Evolutionary conservation across 768 basidiomycete species (phyloP), one percentile per base, ranked within the genome.

Genomic region (Lactifluus piperatus): DNA sequence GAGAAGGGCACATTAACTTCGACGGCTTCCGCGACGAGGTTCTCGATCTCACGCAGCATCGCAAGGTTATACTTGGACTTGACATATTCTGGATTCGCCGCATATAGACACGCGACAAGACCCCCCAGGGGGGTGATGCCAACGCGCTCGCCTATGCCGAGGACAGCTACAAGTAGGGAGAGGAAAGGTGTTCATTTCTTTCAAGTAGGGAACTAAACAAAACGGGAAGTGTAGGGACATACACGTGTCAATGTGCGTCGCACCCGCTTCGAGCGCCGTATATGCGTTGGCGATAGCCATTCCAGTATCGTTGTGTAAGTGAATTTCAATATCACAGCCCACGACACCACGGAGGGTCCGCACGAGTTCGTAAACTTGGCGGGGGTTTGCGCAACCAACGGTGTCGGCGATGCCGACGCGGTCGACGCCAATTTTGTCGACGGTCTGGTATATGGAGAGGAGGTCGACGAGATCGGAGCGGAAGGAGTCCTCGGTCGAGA

Each of bases 401-500:
- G 97, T 99, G 72, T 99, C 97, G 27, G 97, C 97, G 65, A 99
- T 94, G 70, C 97, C 97, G 64, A 99, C 97, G 62, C 97, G 85
- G 78, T 98, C 92, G 46, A 99, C 94, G 55, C 95, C 95, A 68
- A 99, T 93, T 80, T 97, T 97, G 78, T 99, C 97, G 50, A 99
- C 97, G 49, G 95, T 94, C 73, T 95, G 93, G 80, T 99, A 98
- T 76, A 99, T 97, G 22, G 92, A 94, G 44, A 99, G 80, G 46
- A 99, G 82, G 76, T 99, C 97, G 74, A 98, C 97, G 60, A 99
- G 86, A 76, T 99, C 95, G 66, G 94, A 97, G 65, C 97, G 91
- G 91, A 99, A 99, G 20, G 94, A 97, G 72, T 99, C 97, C 73
- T 99, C 97, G 29, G 95, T 94, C 5, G 97, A 98, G 82, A 99